Evolutionary conservation across 768 basidiomycete genomes (phyloP), one percentile per base, ranked within the genome.

Genomic region (Amanita muscaria): DNA sequence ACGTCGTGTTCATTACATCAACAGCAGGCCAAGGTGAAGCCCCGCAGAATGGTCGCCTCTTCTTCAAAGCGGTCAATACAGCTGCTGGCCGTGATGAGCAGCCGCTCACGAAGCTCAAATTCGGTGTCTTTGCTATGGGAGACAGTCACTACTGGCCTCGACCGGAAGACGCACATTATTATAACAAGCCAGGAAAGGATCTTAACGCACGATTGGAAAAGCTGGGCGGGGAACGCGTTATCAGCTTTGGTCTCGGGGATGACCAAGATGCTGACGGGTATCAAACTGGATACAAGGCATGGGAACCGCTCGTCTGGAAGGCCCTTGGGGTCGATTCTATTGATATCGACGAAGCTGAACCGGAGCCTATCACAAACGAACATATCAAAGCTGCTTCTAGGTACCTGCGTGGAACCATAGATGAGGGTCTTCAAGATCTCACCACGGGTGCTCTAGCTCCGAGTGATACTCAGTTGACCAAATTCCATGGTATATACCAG

Each of bases 71-170:
- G 3, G 55, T 96, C 53, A 85, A 86, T 52, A 81, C 80, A 6
- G 75, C 79, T 5, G 66, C 68, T 2, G 64, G 69, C 8, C 68
- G 69, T n/a, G 77, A 77, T 15, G 81, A 83, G 41, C 69, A 65
- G 44, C 67, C 73, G 4, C 68, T 91, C 33, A 50, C 66, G 42
- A 81, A 80, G 49, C 67, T 91, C 48, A 82, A 77, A 57, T 88
- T 77, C 62, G 65, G 83, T 42, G 91, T 98, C 34, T 96, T 98
- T 53, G 94, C 72, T 38, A 85, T 99, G 80, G 96, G 96, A 49
- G 96, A 99, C 63, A 93, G 87, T 60, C 93, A 96, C 65, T 99
- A 99, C 68, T 99, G 96, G 96, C 96, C 96, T 7, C 78, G 96
- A 32, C 76, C 87, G 14, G 92, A 98, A 62, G 96, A 98, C 57